Conservation (phyloP, 2,329 filamentous ascomycete genomes). For the Fusarium acutatum region DNA sequence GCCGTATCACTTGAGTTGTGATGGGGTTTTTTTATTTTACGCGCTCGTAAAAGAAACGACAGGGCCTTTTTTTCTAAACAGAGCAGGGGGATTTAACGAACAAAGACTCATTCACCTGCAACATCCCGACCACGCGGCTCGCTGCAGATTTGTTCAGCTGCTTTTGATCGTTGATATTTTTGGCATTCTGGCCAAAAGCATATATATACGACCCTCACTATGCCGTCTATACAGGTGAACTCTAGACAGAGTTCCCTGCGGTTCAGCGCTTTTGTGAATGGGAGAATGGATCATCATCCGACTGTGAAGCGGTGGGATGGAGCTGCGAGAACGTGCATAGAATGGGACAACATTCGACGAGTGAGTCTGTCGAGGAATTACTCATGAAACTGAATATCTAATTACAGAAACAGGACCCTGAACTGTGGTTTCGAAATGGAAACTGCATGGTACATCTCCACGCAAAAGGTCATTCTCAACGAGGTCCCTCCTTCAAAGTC, state of each 20-base stretch:
- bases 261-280: slow-evolving; percentile 44
- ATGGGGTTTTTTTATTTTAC: not conserved
- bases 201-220: slow-evolving; percentile 8
- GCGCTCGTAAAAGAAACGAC: not conserved
- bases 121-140: slow-evolving; percentile 28
- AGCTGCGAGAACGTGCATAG: slow-evolving; percentile 51
- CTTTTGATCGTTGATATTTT: not conserved
- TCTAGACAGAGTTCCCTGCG: slow-evolving; percentile 27
- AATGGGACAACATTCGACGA: slow-evolving; percentile 59
- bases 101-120: slow-evolving; percentile 27
- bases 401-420: slow-evolving; percentile 66
- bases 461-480: slow-evolving; percentile 68
- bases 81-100: slow-evolving; percentile 11
- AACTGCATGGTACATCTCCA: slow-evolving; percentile 78
- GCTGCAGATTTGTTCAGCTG: slow-evolving; percentile 19
- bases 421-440: slow-evolving; percentile 73
- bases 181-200: not conserved
- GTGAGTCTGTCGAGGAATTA: slow-evolving; percentile 46
- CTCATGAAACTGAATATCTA: not conserved
- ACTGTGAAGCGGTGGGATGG: slow-evolving; percentile 62
- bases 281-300: slow-evolving; percentile 25
- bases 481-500: slow-evolving; percentile 74
- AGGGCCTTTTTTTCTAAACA: not conserved
- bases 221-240: slow-evolving; percentile 9
- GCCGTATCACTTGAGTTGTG: slow-evolving; percentile 3